A percentile compares a stretch with the other conserved stretches of the same genome.
Evolutionary conservation across 768 basidiomycete genomes (phyloP).

Genomic region (Porphyrellus cyaneotinctus): DNA sequence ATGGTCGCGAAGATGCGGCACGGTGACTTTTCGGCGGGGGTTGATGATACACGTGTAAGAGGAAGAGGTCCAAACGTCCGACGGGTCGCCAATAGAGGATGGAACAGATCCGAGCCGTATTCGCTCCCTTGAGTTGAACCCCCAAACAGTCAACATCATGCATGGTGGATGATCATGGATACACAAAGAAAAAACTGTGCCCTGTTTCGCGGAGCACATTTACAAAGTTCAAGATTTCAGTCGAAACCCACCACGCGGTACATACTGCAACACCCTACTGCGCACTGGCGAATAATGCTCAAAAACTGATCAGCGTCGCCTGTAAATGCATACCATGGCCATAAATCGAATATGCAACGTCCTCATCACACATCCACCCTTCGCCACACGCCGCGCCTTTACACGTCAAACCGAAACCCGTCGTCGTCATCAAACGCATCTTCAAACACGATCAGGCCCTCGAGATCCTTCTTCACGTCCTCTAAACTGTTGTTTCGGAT

Average conservation of each 20-base stretch:
- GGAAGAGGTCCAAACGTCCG: no score
- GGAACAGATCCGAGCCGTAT: no score
- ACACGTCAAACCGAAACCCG: conserved; percentile 30
- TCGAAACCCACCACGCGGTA: not conserved
- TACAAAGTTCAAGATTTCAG: not conserved
- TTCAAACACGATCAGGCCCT: conserved; percentile 29
- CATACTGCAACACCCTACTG: conserved; percentile 10
- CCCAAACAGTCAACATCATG: no score
- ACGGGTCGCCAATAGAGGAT: no score
- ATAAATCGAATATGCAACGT: conserved; percentile 11
- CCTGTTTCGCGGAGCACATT: no score
- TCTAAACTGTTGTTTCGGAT: conserved; percentile 23
- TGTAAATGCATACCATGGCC: conserved; percentile 8
- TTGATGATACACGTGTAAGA: no score
- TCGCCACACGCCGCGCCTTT: not conserved
- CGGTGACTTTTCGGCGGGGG: no score
- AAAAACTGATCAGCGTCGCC: conserved; percentile 2
- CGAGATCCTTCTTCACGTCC: conserved; percentile 30
- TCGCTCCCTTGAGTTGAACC: no score
- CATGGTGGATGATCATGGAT: no score
- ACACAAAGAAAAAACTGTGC: no score
- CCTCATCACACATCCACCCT: not conserved
- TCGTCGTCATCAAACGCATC: conserved; percentile 26
- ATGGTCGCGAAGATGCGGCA: no score
- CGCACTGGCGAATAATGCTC: conserved; percentile 5